Conservation (phyloP, 495 filamentous ascomycete species). For the Aspergillus asperescens region DNA sequence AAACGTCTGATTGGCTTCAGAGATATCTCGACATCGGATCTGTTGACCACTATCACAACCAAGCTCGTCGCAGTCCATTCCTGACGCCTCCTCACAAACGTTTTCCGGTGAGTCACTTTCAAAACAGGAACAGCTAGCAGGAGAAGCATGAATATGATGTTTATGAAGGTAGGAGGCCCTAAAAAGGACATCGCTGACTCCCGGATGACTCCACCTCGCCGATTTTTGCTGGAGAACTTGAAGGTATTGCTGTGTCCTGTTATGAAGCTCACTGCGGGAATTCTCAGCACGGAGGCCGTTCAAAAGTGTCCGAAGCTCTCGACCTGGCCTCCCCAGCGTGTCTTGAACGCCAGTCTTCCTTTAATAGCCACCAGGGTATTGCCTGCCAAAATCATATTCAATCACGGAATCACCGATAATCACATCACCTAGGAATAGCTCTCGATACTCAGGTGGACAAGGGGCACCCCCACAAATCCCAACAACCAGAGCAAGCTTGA, state of each 20-base stretch:
- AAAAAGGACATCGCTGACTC: conserved; percentile 26
- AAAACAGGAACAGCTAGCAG: background rate
- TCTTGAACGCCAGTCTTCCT: conserved; percentile 25
- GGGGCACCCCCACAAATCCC: too few species aligned
- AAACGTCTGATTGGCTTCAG: background rate
- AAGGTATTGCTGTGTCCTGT: conserved; percentile 8
- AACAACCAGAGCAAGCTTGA: conserved; percentile 23
- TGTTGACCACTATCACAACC: background rate
- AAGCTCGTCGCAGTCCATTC: background rate
- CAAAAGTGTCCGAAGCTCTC: conserved; percentile 28
- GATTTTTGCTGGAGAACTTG: background rate
- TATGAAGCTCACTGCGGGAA: conserved; percentile 10
- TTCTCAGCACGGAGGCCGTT: conserved; percentile 13
- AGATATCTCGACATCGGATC: background rate
- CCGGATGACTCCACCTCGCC: conserved; percentile 18
- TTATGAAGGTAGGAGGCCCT: conserved; percentile 27
- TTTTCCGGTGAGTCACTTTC: background rate
- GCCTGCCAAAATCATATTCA: conserved; percentile 36
- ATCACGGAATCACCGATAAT: conserved; percentile 37
- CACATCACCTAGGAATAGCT: conserved; percentile 41
- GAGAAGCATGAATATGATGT: conserved; percentile 14
- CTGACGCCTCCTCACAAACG: background rate
- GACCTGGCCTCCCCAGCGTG: conserved; percentile 24
- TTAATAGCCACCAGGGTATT: conserved; percentile 22
- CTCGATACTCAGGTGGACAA: conserved; percentile 1